phyloP scores from a whole-genome alignment of 108 stramenopile genomes.

The Ochromonas danica region DNA sequence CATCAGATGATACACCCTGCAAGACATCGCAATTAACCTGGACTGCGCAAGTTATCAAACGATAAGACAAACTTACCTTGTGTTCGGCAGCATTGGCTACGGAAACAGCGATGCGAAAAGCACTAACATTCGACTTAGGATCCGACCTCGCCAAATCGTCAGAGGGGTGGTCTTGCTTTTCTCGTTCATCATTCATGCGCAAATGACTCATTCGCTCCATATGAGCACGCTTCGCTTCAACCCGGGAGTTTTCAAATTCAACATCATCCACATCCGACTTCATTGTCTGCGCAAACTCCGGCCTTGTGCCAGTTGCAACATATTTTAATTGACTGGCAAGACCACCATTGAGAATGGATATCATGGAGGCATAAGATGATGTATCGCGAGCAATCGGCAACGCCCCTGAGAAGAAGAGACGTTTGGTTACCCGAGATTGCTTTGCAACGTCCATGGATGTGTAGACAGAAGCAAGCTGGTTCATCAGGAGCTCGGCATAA shows the following conservation, averaged over 20 bases:
- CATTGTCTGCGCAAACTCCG: not conserved
- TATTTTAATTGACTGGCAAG: not conserved
- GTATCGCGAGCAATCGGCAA: constrained; percentile 57
- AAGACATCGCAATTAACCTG: no score
- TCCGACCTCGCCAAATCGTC: no score
- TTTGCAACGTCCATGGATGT: constrained; percentile 44
- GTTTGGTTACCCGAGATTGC: constrained; percentile 39
- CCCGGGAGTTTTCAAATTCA: not conserved
- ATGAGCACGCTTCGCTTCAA: not conserved
- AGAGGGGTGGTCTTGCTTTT: not conserved
- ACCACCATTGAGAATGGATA: constrained; percentile 37
- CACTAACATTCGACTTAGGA: not conserved
- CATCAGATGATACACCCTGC: not conserved
- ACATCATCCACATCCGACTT: not conserved
- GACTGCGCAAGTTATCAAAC: no score
- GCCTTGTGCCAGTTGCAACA: no score
- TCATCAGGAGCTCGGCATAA: constrained; percentile 32
- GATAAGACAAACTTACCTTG: not conserved
- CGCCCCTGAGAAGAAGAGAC: constrained; percentile 51
- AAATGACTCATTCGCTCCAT: not conserved
- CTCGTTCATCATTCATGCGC: not conserved
- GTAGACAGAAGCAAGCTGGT: constrained; percentile 39
- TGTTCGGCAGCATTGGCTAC: not conserved
- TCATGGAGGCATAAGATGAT: constrained; percentile 51
- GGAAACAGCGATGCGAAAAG: constrained; percentile 10